These are phyloP conservation scores for Termitomyces bulborhizus DNA, from an alignment of 768 basidiomycete species.

Conservation along the genomic window DNA sequence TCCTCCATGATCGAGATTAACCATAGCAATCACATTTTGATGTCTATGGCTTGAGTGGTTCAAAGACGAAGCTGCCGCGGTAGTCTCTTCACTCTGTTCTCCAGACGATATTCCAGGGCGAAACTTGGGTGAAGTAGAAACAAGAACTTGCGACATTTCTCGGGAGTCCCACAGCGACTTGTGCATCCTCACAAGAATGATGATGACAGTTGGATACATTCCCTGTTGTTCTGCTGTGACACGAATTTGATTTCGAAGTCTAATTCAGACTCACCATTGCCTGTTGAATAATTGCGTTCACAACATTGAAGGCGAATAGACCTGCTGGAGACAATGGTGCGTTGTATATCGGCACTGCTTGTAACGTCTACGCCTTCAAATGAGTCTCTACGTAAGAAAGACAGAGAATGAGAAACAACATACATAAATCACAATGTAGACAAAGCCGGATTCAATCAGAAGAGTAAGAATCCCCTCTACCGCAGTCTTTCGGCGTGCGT, in stretches of 20 bases:
- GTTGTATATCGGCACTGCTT: conserved; percentile 24
- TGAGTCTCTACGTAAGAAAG: background rate
- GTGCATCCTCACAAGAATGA: conserved; percentile 24
- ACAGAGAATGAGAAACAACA: background rate
- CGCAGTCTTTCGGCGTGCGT: conserved; percentile 19
- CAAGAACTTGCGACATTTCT: conserved; percentile 11
- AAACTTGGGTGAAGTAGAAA: conserved; percentile 1
- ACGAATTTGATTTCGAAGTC: background rate
- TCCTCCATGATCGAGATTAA: background rate
- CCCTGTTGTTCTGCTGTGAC: conserved; percentile 13
- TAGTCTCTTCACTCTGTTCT: background rate
- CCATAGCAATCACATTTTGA: conserved; percentile 3
- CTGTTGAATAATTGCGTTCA: conserved; percentile 23
- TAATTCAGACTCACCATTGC: conserved; percentile 2
- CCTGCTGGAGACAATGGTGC: conserved; percentile 17
- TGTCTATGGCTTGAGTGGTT: background rate
- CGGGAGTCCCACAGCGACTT: conserved; percentile 21
- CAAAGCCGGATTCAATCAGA: conserved; percentile 22
- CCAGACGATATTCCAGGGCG: background rate
- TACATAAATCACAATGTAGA: conserved; percentile 23
- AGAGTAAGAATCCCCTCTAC: conserved; percentile 22
- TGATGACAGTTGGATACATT: conserved; percentile 23
- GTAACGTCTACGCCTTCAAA: conserved; percentile 16
- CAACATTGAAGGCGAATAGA: conserved; percentile 18
- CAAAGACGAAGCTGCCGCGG: background rate